Percentiles rank a stretch among this genome's conserved stretches.
Evolutionary conservation across 2,329 filamentous ascomycete genomes (phyloP).

Genomic region (Alternaria sp.): DNA sequence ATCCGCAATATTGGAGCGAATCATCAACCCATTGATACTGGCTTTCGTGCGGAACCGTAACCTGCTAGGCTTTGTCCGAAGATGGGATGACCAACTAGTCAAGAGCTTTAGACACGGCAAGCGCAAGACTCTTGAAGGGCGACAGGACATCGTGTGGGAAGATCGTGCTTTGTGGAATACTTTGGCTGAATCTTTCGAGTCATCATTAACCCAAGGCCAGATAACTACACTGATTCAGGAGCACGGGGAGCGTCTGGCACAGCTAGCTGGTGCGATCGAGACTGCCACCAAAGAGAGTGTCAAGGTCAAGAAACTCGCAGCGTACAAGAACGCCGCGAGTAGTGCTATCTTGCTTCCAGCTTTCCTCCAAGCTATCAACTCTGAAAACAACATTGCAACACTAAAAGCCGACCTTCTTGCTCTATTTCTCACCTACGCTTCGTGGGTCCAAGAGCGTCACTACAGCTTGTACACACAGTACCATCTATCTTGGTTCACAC

Average conservation of each 20-base stretch:
- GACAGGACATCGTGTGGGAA: constrained; percentile 42
- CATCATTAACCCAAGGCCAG: constrained; percentile 45
- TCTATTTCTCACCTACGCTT: constrained; percentile 32
- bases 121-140: constrained; percentile 30
- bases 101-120: constrained; percentile 24
- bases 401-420: constrained; percentile 34
- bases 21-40: constrained; percentile 45
- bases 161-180: constrained; percentile 33
- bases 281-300: constrained; percentile 20
- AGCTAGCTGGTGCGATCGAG: constrained; percentile 22
- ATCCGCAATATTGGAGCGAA: constrained; percentile 19
- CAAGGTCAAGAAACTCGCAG: constrained; percentile 31
- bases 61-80: constrained; percentile 45
- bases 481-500: constrained; percentile 37
- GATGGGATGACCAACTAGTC: constrained; percentile 47
- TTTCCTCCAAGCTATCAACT: constrained; percentile 36
- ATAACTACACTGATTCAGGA: constrained; percentile 42
- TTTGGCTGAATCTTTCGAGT: constrained; percentile 38
- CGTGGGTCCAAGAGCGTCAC: constrained; percentile 31
- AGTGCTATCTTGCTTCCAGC: constrained; percentile 43
- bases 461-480: constrained; percentile 29
- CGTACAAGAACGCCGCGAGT: constrained; percentile 33
- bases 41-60: constrained; percentile 48
- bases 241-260: constrained; percentile 35
- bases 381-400: constrained; percentile 34